Percentiles rank a stretch among this genome's conserved stretches.
Conservation (phyloP, 768 basidiomycete genomes). For the Candolleomyces eurysporus region DNA sequence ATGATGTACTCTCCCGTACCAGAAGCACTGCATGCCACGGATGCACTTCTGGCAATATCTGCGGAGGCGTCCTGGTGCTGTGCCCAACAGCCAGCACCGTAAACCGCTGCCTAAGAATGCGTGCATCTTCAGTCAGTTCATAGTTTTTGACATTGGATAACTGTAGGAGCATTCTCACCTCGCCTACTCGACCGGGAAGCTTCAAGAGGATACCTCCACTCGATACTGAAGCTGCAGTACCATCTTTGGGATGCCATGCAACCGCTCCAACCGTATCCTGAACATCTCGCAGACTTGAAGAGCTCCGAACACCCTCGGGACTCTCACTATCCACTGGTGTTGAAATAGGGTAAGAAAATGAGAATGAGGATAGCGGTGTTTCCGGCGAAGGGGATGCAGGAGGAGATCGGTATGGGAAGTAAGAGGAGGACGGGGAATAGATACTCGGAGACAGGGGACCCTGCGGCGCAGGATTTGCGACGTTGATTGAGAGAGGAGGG, state of each 20-base stretch:
- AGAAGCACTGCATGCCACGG: conserved; percentile 69
- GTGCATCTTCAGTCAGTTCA: too few relatives aligned
- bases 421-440: neutral
- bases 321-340: neutral
- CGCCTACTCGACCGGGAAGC: conserved; percentile 69
- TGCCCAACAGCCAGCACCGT: conserved; percentile 79
- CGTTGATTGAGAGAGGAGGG: neutral
- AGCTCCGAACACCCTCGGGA: neutral
- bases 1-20: conserved; percentile 75
- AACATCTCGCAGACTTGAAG: conserved; percentile 29
- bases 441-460: neutral
- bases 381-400: neutral
- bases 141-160: neutral
- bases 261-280: conserved; percentile 88
- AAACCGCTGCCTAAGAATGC: conserved; percentile 56
- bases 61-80: conserved; percentile 22
- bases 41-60: conserved; percentile 2
- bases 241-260: conserved; percentile 42
- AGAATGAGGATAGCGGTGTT: neutral
- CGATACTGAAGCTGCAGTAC: conserved; percentile 71
- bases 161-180: conserved; percentile 40
- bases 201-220: conserved; percentile 84
- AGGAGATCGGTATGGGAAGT: neutral
- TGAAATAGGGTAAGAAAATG: neutral
- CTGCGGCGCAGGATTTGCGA: too few relatives aligned